These are phyloP conservation scores for Calocybe indica DNA, from an alignment of 768 basidiomycete species.

Conservation along the genomic window DNA sequence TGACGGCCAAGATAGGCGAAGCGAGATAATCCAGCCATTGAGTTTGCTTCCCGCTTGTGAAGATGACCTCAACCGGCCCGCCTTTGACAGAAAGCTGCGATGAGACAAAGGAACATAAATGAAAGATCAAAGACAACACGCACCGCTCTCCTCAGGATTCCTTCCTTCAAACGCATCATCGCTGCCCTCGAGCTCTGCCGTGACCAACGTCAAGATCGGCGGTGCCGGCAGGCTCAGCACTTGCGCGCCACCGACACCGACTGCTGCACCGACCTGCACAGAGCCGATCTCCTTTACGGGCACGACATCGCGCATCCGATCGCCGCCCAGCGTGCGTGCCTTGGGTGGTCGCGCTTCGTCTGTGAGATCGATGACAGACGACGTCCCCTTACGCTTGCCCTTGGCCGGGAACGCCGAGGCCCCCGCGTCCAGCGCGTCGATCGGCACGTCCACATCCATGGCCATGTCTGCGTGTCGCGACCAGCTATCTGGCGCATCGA, in stretches of 20 bases:
- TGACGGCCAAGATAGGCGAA: slow-evolving; percentile 59
- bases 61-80: slow-evolving; percentile 64
- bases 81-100: no score
- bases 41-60: slow-evolving; percentile 58
- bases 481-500: slow-evolving; percentile 30
- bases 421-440: slow-evolving; percentile 45
- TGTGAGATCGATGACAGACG: slow-evolving; percentile 25
- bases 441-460: slow-evolving; percentile 51
- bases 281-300: slow-evolving; percentile 48
- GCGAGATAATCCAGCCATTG: slow-evolving; percentile 91
- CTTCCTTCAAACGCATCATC: slow-evolving; percentile 70
- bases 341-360: slow-evolving; percentile 32
- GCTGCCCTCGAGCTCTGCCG: slow-evolving; percentile 54
- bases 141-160: slow-evolving; percentile 67
- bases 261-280: slow-evolving; percentile 8
- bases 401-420: slow-evolving; percentile 27
- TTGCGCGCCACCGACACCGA: slow-evolving; percentile 10
- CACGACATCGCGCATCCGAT: slow-evolving; percentile 44
- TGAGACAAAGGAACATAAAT: no score
- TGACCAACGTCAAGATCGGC: slow-evolving; percentile 54
- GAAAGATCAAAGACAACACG: slow-evolving; percentile 13
- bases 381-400: slow-evolving; percentile 46
- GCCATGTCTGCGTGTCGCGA: slow-evolving; percentile 34
- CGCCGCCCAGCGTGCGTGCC: slow-evolving; percentile 65
- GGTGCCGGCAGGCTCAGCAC: slow-evolving; percentile 45